Evolutionary conservation across 345 rosid species (phyloP).

Genomic region (Ailanthus altissimus): DNA sequence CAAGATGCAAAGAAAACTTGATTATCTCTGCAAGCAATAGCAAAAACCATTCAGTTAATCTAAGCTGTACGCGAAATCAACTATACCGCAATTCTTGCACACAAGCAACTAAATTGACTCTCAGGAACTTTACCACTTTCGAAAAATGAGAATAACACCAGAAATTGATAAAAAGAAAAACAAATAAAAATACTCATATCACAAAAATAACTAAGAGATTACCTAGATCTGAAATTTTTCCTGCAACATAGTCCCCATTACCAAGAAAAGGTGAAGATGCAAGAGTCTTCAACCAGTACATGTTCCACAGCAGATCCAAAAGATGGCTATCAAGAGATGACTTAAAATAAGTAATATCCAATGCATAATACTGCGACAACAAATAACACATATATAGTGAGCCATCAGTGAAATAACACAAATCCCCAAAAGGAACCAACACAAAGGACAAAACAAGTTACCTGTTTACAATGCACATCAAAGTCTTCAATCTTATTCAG

Average conservation of each 20-base stretch:
- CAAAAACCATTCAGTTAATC: background rate
- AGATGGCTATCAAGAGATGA: constrained; percentile 96
- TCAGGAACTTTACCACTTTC: constrained; percentile 3
- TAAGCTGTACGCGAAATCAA: too few relatives aligned
- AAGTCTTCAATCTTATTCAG: constrained; percentile 88
- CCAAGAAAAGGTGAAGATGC: constrained; percentile 98
- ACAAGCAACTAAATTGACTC: background rate
- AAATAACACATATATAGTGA: constrained; percentile 16
- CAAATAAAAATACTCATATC: background rate
- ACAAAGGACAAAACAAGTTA: constrained; percentile 17
- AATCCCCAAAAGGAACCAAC: background rate
- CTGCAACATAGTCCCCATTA: constrained; percentile 97
- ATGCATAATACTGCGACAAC: constrained; percentile 75
- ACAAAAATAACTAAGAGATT: constrained; percentile 24
- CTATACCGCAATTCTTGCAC: background rate
- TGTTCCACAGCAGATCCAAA: constrained; percentile 95
- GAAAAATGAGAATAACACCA: background rate
- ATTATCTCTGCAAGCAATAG: background rate
- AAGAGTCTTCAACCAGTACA: constrained; percentile 95
- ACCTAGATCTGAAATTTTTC: constrained; percentile 98
- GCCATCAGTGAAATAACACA: background rate
- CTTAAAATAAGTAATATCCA: constrained; percentile 96
- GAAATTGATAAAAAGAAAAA: background rate
- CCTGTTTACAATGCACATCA: constrained; percentile 98
- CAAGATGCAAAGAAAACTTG: constrained; percentile 23